Conservation (phyloP, 164 flowering plant species). For the Chimonanthus praecox region DNA sequence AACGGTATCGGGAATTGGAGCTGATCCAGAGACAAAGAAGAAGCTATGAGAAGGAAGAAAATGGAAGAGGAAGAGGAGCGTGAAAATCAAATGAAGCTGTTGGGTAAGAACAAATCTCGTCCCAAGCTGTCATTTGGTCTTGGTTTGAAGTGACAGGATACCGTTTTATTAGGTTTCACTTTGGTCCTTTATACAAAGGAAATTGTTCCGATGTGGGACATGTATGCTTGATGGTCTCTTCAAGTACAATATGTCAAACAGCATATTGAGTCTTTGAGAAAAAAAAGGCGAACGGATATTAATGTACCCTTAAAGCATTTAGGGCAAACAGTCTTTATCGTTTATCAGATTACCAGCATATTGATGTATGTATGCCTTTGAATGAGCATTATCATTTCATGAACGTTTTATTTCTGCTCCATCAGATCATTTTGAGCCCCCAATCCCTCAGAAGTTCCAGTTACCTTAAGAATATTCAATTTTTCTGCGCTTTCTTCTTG, state of each 20-base stretch:
- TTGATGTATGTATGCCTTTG: not conserved
- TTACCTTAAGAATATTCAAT: too few relatives aligned
- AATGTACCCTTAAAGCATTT: not conserved
- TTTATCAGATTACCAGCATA: not conserved
- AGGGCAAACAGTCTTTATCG: too few relatives aligned
- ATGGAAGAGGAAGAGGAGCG: slow-evolving; percentile 88
- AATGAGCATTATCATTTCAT: not conserved
- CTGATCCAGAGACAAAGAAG: slow-evolving; percentile 82
- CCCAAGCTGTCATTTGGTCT: slow-evolving; percentile 90
- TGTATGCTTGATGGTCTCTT: not conserved
- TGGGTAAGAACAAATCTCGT: slow-evolving; percentile 94
- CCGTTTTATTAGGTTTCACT: not conserved
- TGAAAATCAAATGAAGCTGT: slow-evolving; percentile 63
- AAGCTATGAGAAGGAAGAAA: slow-evolving; percentile 81
- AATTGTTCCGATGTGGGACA: not conserved
- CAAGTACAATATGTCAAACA: not conserved
- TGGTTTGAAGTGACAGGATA: slow-evolving; percentile 53
- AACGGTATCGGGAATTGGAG: slow-evolving; percentile 74
- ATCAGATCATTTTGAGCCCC: not conserved
- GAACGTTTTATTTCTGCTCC: too few relatives aligned
- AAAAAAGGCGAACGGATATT: not conserved
- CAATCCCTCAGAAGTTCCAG: not conserved
- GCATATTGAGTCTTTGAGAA: not conserved
- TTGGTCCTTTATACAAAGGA: not conserved
- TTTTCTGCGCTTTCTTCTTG: too few relatives aligned